Percentiles rank a stretch among this genome's conserved stretches.
Conservation (phyloP, 768 basidiomycete genomes). For the Tremella yokohamensis region DNA sequence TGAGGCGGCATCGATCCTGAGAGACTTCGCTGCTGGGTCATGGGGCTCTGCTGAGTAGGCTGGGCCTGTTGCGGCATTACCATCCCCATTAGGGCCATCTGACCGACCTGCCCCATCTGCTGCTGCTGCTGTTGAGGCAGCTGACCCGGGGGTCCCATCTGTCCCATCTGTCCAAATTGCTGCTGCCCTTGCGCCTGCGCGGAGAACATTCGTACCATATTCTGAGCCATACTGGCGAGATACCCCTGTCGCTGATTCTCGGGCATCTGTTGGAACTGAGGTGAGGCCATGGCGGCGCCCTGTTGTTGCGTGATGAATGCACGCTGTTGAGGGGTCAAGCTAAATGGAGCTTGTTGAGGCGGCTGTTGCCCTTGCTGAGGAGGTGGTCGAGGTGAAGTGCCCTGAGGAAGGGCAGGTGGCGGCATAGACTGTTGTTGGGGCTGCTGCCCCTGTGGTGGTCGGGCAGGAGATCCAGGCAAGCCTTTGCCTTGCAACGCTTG, state of each 20-base stretch:
- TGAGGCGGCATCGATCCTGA: conserved; percentile 1
- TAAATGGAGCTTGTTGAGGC: conserved; percentile 6
- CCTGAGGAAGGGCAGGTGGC: background rate
- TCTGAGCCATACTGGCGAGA: conserved; percentile 18
- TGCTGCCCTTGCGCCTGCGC: conserved; percentile 18
- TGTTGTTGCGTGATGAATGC: conserved; percentile 11
- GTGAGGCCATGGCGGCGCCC: background rate
- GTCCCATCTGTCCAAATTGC: conserved; percentile 13
- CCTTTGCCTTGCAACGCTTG: conserved; percentile 8
- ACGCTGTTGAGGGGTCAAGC: conserved; percentile 15
- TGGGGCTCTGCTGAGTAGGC: conserved; percentile 18
- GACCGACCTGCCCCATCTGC: background rate
- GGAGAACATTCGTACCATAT: conserved; percentile 15
- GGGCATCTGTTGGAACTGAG: background rate
- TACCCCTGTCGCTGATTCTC: conserved; percentile 23
- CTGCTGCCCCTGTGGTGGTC: conserved; percentile 3
- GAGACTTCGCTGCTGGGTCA: background rate
- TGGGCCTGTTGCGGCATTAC: background rate
- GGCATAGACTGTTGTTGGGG: conserved; percentile 3
- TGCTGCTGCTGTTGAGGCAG: conserved; percentile 14
- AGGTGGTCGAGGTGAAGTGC: background rate
- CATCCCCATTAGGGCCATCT: background rate
- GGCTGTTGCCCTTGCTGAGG: conserved; percentile 6
- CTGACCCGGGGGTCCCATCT: conserved; percentile 12
- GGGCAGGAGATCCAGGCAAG: conserved; percentile 4